phyloP scores from a whole-genome alignment of 225 moss, liverwort and hornwort genomes.

The Marchantia paleacea region DNA sequence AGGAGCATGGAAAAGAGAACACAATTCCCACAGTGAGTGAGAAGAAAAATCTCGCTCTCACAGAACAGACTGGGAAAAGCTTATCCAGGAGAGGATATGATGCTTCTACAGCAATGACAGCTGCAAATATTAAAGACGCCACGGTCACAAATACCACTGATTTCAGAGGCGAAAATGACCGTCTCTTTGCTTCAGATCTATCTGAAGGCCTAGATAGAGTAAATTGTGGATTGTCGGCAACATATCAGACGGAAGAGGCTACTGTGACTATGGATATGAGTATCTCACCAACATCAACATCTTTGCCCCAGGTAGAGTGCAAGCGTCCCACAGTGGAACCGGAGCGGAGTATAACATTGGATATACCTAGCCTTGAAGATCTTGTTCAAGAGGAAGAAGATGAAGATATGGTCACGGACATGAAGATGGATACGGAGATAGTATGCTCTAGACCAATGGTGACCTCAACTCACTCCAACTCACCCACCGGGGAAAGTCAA shows the following conservation, averaged over 20 bases:
- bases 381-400: slow-evolving; percentile 12
- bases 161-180: background rate
- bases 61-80: background rate
- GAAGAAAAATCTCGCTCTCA: background rate
- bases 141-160: background rate
- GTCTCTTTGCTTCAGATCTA: background rate
- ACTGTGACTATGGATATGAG: slow-evolving; percentile 26
- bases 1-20: background rate
- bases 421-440: slow-evolving; percentile 5
- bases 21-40: background rate
- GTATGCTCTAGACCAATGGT: background rate
- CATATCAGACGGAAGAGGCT: background rate
- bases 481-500: background rate
- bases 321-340: background rate
- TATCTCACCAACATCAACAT: slow-evolving; percentile 12
- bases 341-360: slow-evolving; percentile 3
- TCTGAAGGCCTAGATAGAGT: background rate
- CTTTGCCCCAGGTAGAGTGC: background rate
- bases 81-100: background rate
- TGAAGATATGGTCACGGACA: slow-evolving; percentile 7
- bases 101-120: background rate
- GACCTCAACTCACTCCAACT: background rate
- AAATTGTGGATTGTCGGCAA: background rate
- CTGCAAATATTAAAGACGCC: no score
- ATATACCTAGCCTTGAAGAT: slow-evolving; percentile 12